Evolutionary conservation across 371 early-diverging fungal genomes (phyloP).

Genomic region (Choanephora cucurbitarum): DNA sequence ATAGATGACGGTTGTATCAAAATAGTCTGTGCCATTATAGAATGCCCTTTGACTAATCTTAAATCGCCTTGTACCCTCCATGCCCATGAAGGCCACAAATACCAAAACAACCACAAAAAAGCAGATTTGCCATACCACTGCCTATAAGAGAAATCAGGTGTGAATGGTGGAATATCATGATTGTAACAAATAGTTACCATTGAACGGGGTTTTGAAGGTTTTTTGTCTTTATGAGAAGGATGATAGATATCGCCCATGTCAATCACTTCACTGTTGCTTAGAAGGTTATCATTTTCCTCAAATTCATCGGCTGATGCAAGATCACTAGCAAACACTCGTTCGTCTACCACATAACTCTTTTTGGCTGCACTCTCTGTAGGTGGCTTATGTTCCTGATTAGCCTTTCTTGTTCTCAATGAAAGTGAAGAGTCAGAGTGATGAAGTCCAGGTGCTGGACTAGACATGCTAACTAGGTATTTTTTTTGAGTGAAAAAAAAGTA

Average conservation of each 20-base stretch:
- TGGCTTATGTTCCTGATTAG: constrained; percentile 8
- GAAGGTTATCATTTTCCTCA: constrained; percentile 3
- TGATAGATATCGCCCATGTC: constrained; percentile 6
- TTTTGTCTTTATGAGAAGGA: neutral
- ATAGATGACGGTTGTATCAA: constrained; percentile 74
- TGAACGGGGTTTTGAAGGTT: neutral
- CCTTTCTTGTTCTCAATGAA: constrained; percentile 15
- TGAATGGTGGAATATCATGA: no score
- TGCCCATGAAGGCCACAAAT: neutral
- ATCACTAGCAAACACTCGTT: constrained; percentile 14
- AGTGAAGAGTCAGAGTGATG: constrained; percentile 13
- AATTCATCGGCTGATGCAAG: neutral
- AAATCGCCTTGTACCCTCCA: neutral
- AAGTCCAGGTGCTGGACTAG: constrained; percentile 4
- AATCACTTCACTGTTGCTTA: constrained; percentile 10
- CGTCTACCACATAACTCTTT: constrained; percentile 5
- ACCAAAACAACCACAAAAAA: neutral
- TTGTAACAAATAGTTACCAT: neutral
- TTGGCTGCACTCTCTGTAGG: constrained; percentile 1
- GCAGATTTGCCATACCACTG: no score
- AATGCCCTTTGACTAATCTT: constrained; percentile 14
- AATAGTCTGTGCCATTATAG: constrained; percentile 69
- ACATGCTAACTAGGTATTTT: neutral
- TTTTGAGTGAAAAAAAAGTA: neutral
- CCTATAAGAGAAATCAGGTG: no score